phyloP scores from a whole-genome alignment of 345 rosid genomes.

The Cardamine chenopodiifolia region DNA sequence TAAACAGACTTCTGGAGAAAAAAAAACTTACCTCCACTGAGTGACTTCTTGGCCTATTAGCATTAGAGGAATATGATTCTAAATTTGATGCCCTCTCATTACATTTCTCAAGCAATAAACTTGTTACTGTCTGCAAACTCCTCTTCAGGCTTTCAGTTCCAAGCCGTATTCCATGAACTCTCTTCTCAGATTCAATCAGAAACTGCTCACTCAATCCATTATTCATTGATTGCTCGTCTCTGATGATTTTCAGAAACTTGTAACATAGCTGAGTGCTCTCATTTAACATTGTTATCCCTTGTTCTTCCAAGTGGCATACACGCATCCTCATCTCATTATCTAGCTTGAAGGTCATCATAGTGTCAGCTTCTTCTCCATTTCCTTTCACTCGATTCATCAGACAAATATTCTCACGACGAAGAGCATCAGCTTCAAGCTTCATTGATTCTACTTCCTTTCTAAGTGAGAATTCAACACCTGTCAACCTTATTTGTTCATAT shows the following conservation, averaged over 20 bases:
- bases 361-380: conserved; percentile 44
- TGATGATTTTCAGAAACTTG: conserved; percentile 62
- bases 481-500: conserved; percentile 69
- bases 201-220: conserved; percentile 68
- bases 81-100: conserved; percentile 46
- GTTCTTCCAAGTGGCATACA: conserved; percentile 65
- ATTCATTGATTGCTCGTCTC: conserved; percentile 42
- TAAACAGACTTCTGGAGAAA: neutral
- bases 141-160: conserved; percentile 68
- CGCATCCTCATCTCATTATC: conserved; percentile 72
- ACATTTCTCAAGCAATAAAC: conserved; percentile 69
- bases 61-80: conserved; percentile 30
- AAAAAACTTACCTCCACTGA: conserved; percentile 57
- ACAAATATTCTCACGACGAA: conserved; percentile 74
- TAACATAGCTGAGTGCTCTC: conserved; percentile 62
- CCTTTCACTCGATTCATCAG: conserved; percentile 66
- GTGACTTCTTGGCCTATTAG: conserved; percentile 35
- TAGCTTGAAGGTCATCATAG: conserved; percentile 60
- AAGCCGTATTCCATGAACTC: conserved; percentile 67
- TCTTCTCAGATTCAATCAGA: conserved; percentile 72
- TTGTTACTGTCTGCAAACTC: conserved; percentile 71
- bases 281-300: conserved; percentile 64
- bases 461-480: conserved; percentile 74
- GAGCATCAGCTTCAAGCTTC: conserved; percentile 68
- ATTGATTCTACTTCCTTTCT: conserved; percentile 69